A percentile compares a stretch with the other conserved stretches of the same genome.
Conservation (phyloP, 1,284 basidiomycete species). For the Moesziomyces sp. region DNA sequence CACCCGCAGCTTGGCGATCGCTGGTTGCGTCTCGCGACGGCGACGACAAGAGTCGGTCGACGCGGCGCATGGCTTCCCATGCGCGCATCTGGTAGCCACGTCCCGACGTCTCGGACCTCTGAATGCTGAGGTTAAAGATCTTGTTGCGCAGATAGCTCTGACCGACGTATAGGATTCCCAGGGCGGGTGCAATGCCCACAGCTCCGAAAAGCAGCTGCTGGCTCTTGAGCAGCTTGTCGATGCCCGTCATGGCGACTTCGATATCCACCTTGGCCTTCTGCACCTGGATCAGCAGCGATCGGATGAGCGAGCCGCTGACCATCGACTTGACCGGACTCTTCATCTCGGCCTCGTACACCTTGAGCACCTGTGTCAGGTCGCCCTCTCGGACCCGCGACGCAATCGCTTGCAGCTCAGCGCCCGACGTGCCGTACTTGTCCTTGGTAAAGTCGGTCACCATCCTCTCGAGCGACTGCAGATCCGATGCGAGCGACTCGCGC, state of each 20-base stretch:
- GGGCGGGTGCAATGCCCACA: conserved; percentile 90
- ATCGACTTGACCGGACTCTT: conserved; percentile 83
- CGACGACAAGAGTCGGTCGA: conserved; percentile 65
- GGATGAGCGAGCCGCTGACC: conserved; percentile 81
- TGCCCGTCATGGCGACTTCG: conserved; percentile 82
- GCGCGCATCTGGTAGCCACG: conserved; percentile 67
- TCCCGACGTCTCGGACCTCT: conserved; percentile 68
- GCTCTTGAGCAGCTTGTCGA: conserved; percentile 91
- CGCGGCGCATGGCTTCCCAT: conserved; percentile 69
- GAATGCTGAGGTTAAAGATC: conserved; percentile 71
- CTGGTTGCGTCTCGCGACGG: conserved; percentile 14
- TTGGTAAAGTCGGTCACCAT: conserved; percentile 88
- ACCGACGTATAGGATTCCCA: conserved; percentile 79
- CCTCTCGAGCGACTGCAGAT: conserved; percentile 87
- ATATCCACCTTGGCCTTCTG: conserved; percentile 98
- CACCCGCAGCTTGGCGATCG: neutral
- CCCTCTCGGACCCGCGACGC: conserved; percentile 78
- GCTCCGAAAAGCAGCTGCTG: conserved; percentile 98
- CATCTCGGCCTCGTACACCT: conserved; percentile 92
- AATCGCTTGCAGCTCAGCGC: conserved; percentile 74
- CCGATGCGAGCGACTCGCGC: conserved; percentile 80
- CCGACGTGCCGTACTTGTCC: conserved; percentile 78
- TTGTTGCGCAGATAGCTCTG: conserved; percentile 72
- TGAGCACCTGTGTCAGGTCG: conserved; percentile 86
- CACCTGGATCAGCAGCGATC: conserved; percentile 89